Evolutionary conservation across 306 rosid species (phyloP).

Genomic region (Prunus mira): DNA sequence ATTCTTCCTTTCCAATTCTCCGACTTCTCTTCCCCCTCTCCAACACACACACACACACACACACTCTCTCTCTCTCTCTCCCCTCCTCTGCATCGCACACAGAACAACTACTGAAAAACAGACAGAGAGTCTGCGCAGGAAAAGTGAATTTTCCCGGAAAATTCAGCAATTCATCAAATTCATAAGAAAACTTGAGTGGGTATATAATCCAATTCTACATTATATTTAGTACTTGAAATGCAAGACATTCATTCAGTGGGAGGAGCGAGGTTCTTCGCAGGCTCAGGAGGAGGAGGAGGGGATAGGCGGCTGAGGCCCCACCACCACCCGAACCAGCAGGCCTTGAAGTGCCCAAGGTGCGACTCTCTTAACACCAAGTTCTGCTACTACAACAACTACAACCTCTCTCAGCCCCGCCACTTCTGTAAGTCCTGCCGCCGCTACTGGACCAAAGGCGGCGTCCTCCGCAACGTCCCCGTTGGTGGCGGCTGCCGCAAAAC

Average conservation of each 20-base stretch:
- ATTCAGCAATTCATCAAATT: background rate
- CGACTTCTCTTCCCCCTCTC: background rate
- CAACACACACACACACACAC: too few relatives aligned
- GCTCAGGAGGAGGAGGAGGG: constrained; percentile 23
- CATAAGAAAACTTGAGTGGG: too few relatives aligned
- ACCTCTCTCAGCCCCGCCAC: constrained; percentile 98
- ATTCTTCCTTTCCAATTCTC: background rate
- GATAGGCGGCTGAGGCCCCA: constrained; percentile 62
- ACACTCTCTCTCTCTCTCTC: background rate
- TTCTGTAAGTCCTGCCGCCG: constrained; percentile 97
- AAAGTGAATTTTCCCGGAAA: background rate
- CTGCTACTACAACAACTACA: constrained; percentile 95
- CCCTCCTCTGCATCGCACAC: background rate
- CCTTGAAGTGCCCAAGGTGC: constrained; percentile 85
- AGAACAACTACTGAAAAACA: background rate
- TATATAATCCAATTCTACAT: too few relatives aligned
- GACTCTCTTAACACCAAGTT: constrained; percentile 92
- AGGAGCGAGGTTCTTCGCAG: constrained; percentile 51
- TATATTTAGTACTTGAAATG: constrained; percentile 36
- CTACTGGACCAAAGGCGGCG: constrained; percentile 98
- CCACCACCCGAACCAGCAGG: constrained; percentile 49
- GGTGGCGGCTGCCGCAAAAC: constrained; percentile 96
- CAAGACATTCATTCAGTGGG: constrained; percentile 79
- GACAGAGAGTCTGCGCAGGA: background rate
- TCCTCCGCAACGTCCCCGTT: constrained; percentile 97